These are phyloP conservation scores for Gyrodon lividus DNA, from an alignment of 768 basidiomycete genomes.

Conservation along the genomic window DNA sequence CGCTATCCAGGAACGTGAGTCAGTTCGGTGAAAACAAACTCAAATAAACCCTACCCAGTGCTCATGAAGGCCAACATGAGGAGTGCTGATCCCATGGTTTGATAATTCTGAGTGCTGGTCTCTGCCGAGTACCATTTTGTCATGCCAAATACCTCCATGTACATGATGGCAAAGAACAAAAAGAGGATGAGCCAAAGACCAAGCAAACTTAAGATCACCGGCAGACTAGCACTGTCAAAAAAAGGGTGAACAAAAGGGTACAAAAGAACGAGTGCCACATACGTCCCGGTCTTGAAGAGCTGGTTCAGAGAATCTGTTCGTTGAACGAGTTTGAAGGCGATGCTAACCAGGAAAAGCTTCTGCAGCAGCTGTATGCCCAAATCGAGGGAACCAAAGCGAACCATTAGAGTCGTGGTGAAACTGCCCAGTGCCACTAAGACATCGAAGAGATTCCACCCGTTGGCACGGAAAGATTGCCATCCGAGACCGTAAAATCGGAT, in stretches of 20 bases:
- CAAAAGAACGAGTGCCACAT: conserved; percentile 34
- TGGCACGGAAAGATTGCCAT: conserved; percentile 77
- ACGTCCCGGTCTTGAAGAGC: conserved; percentile 95
- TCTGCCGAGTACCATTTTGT: conserved; percentile 81
- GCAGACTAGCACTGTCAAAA: conserved; percentile 69
- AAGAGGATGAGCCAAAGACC: conserved; percentile 89
- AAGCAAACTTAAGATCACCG: conserved; percentile 81
- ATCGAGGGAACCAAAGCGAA: conserved; percentile 51
- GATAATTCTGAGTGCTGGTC: conserved; percentile 72
- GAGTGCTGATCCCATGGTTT: conserved; percentile 72
- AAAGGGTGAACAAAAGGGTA: background rate
- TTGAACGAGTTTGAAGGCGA: conserved; percentile 93
- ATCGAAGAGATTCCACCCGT: conserved; percentile 96
- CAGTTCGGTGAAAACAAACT: background rate
- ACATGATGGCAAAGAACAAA: conserved; percentile 87
- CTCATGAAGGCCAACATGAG: conserved; percentile 93
- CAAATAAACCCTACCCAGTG: conserved; percentile 63
- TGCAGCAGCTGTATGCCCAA: conserved; percentile 67
- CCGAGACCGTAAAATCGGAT: conserved; percentile 86
- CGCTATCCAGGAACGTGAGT: conserved; percentile 44
- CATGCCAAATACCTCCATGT: conserved; percentile 86
- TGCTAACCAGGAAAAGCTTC: conserved; percentile 89
- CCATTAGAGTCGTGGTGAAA: conserved; percentile 77
- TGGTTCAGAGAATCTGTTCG: conserved; percentile 86
- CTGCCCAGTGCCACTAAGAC: conserved; percentile 77